Conservation (phyloP, 2,329 filamentous ascomycete species). For the Claviceps quebecensis region DNA sequence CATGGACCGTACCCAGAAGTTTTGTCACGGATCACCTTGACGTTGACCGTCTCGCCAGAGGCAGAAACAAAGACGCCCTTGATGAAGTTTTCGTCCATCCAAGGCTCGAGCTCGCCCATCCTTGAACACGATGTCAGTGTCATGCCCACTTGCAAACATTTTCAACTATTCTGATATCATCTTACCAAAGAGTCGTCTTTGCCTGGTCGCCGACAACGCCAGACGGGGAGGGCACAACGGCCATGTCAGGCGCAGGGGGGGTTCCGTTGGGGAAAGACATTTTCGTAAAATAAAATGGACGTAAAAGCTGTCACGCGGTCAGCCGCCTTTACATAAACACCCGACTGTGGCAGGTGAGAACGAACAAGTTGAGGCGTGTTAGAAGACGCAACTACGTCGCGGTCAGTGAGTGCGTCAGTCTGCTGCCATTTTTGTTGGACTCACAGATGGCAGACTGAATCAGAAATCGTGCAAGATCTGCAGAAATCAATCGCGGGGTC, state of each 20-base stretch:
- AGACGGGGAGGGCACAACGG: constrained; percentile 19
- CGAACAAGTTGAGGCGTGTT: constrained; percentile 1
- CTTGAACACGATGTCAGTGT: constrained; percentile 30
- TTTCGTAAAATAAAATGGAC: constrained; percentile 9
- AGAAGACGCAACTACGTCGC: constrained; percentile 1
- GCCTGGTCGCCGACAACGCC: constrained; percentile 30
- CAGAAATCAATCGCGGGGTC: constrained; percentile 14
- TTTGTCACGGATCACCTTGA: constrained; percentile 99
- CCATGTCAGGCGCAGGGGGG: constrained; percentile 24
- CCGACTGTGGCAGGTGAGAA: not conserved
- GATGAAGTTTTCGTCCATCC: constrained; percentile 99
- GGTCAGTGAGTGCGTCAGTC: not conserved
- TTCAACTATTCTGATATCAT: not conserved
- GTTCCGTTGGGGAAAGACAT: constrained; percentile 27
- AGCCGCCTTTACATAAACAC: not conserved
- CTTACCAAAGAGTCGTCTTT: constrained; percentile 45
- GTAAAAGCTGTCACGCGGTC: not conserved
- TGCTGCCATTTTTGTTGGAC: not conserved
- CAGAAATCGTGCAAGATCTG: constrained; percentile 10
- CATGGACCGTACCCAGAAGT: constrained; percentile 67
- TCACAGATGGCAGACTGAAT: constrained; percentile 1
- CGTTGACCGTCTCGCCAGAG: constrained; percentile 87
- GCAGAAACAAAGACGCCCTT: constrained; percentile 81
- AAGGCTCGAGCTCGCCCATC: constrained; percentile 98
- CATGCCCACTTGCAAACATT: not conserved